A percentile compares a stretch with the other conserved stretches of the same genome.
phyloP scores from a whole-genome alignment of 1,284 basidiomycete genomes.

The Volvariella volvacea region DNA sequence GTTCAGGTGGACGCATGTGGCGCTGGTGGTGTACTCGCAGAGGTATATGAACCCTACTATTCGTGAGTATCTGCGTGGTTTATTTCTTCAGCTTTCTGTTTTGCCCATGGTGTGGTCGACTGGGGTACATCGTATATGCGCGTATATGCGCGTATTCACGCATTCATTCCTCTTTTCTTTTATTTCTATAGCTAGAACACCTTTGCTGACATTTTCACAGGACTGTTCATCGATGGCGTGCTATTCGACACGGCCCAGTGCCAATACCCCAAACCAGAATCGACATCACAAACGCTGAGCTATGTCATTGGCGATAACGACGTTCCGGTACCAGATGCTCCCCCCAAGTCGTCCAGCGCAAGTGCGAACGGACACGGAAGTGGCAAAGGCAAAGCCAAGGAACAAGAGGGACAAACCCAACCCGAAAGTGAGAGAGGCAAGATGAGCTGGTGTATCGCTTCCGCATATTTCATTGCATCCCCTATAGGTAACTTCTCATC shows the following conservation, averaged over 20 bases:
- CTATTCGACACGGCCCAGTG: constrained; percentile 55
- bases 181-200: no score
- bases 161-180: no score
- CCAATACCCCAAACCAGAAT: constrained; percentile 51
- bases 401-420: no score
- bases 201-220: no score
- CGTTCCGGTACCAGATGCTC: no score
- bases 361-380: no score
- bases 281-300: constrained; percentile 24
- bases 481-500: constrained; percentile 55
- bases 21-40: constrained; percentile 57
- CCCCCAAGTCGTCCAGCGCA: no score
- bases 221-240: constrained; percentile 66
- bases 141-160: no score
- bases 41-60: constrained; percentile 48
- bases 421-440: no score
- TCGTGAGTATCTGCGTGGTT: constrained; percentile 36
- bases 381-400: no score
- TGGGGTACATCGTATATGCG: no score
- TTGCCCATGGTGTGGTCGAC: no score
- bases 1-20: constrained; percentile 63
- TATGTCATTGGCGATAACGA: constrained; percentile 49
- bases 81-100: neutral
- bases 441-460: constrained; percentile 67
- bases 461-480: constrained; percentile 52